Conservation (phyloP, 768 basidiomycete genomes). For the Amanita thiersii region DNA sequence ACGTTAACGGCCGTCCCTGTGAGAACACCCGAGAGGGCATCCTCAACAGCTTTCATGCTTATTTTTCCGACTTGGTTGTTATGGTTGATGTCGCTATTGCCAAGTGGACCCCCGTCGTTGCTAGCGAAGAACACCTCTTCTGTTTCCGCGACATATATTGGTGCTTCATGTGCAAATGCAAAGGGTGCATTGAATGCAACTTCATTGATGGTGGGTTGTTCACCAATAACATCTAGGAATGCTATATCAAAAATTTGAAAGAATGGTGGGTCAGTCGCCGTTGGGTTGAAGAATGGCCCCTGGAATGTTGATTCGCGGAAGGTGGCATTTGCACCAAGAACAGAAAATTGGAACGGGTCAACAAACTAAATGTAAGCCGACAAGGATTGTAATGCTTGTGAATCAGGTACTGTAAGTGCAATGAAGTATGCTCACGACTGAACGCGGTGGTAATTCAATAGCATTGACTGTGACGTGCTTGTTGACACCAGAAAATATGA, state of each 20-base stretch:
- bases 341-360: no score
- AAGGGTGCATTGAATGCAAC: conserved; percentile 55
- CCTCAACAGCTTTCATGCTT: conserved; percentile 46
- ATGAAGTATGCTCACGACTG: no score
- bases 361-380: no score
- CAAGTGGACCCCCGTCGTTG: conserved; percentile 58
- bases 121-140: conserved; percentile 69
- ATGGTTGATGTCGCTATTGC: conserved; percentile 53
- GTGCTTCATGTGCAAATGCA: conserved; percentile 76
- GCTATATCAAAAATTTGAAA: conserved; percentile 41
- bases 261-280: conserved; percentile 46
- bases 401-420: no score
- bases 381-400: no score
- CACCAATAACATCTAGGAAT: conserved; percentile 55
- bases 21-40: conserved; percentile 28
- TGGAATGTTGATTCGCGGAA: no score
- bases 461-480: no score
- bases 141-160: conserved; percentile 55
- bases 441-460: no score
- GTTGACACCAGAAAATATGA: no score
- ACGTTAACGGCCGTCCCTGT: conserved; percentile 33
- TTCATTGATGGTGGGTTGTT: conserved; percentile 44
- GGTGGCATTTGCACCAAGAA: no score
- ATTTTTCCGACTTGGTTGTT: conserved; percentile 61
- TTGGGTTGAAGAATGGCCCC: conserved; percentile 59